Base-by-base conservation (phyloP, 495 filamentous ascomycete species). In the Xylaria venustula region DNA sequence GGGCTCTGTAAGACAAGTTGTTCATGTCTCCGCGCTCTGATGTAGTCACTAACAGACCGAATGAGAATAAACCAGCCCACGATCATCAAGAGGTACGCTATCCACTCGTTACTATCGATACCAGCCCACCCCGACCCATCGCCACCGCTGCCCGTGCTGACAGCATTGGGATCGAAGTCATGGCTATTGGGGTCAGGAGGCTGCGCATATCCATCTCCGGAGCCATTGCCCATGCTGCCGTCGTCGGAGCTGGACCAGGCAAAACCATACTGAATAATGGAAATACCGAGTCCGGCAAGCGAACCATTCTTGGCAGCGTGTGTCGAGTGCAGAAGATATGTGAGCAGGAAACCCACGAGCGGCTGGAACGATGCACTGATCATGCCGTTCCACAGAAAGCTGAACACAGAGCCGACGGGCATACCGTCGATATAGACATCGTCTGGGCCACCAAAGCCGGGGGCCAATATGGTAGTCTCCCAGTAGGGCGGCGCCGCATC, bases 61-160 rank as follows among this genome's bases (percentile, higher is more conserved):
- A 98, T 98, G 54, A 98, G 75, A 52, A 98, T 91, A 64, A 98
- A 98, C 94, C 94, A 98, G 2, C 94, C 94, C 14, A 97, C 88
- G 73, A 98, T 90, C 94, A 98, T 98, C 58, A 98, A 75, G 9
- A 89, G 73, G 68, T 98, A 98, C n/a, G 93, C 90, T 36, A 93
- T 77, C 89, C 88, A 97, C 64, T 98, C 93, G 63, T 82, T 89
- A 61, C 85, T 86, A 11, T 80, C 79, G 53, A 93, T 83, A 9
- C 81, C 82, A 20, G 75, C 68, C 5, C 77, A 62, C 15, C 72
- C 69, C 26, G 73, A 72, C 2, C 78, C 75, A 2, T 36, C 72
- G 59, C 63, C 71, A 55, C 54, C 76, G 68, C 30, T 68, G 45
- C 65, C 26, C 46, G 69, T 53, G 64, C 69, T 28, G 69, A 92